Conservation (phyloP, 2,329 filamentous ascomycete species). For the Amylocarpus encephaloides region DNA sequence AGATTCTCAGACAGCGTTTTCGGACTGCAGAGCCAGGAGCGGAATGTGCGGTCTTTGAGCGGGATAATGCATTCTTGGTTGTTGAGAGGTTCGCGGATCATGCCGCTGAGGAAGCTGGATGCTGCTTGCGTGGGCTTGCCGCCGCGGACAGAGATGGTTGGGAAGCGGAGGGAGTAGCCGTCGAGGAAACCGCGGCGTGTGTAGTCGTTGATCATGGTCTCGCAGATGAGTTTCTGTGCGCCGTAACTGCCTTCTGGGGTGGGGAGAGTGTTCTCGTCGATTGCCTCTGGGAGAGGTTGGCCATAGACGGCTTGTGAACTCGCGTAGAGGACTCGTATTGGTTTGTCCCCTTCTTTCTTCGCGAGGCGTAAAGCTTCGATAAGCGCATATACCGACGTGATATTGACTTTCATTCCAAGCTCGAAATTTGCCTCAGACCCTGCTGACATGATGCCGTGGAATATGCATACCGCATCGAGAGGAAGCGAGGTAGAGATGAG, state of each 20-base stretch:
- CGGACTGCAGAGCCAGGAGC: slow-evolving; percentile 49
- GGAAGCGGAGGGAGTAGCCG: slow-evolving; percentile 50
- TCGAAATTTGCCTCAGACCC: slow-evolving; percentile 54
- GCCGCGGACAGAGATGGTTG: slow-evolving; percentile 54
- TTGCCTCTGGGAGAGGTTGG: slow-evolving; percentile 42
- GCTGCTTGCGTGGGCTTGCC: slow-evolving; percentile 55
- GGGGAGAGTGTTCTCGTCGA: slow-evolving; percentile 40
- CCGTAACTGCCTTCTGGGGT: slow-evolving; percentile 55
- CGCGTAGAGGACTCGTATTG: slow-evolving; percentile 48
- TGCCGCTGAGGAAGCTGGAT: slow-evolving; percentile 54
- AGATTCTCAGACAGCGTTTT: slow-evolving; percentile 48
- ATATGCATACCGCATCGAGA: slow-evolving; percentile 49
- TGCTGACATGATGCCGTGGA: slow-evolving; percentile 60
- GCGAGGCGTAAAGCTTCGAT: slow-evolving; percentile 44
- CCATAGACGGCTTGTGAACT: slow-evolving; percentile 57
- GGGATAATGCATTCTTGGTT: slow-evolving; percentile 49
- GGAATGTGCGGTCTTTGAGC: slow-evolving; percentile 43
- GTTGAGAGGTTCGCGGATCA: slow-evolving; percentile 53
- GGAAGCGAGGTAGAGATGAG: slow-evolving; percentile 27
- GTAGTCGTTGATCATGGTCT: slow-evolving; percentile 52
- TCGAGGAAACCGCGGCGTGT: slow-evolving; percentile 50
- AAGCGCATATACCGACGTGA: slow-evolving; percentile 48
- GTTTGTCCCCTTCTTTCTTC: not conserved
- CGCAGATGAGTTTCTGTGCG: slow-evolving; percentile 55
- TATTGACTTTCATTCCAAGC: slow-evolving; percentile 49